These are phyloP conservation scores for Begonia masoniana DNA, from an alignment of 306 rosid genomes.

Conservation along the genomic window DNA sequence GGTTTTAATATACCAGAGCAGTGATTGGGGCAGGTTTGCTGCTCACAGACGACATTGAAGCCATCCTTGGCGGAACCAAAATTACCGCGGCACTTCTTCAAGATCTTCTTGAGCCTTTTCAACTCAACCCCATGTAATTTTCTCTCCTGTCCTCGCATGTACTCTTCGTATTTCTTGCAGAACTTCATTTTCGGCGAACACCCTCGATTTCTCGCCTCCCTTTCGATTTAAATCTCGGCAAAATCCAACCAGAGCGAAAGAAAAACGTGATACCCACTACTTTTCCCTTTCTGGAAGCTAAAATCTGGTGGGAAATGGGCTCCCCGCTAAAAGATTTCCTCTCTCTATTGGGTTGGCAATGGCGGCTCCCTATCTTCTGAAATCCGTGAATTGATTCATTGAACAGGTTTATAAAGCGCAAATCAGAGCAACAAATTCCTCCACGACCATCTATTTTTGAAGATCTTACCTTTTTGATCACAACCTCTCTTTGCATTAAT, in stretches of 20 bases:
- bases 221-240: neutral
- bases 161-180: constrained; percentile 79
- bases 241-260: neutral
- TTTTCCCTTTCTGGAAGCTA: neutral
- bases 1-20: constrained; percentile 39
- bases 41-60: constrained; percentile 8
- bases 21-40: constrained; percentile 43
- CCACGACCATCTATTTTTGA: too few species aligned
- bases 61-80: constrained; percentile 22
- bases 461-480: too few species aligned
- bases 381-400: too few species aligned
- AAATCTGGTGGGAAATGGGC: constrained; percentile 2
- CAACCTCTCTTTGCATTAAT: too few species aligned
- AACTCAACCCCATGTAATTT: constrained; percentile 71
- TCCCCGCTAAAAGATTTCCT: neutral
- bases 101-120: constrained; percentile 79
- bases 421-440: too few species aligned
- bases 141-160: constrained; percentile 64
- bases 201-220: neutral
- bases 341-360: too few species aligned
- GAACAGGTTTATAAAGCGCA: too few species aligned
- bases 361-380: too few species aligned
- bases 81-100: constrained; percentile 54
- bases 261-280: neutral
- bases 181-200: constrained; percentile 53